Evolutionary conservation across 148 eudicot genomes (phyloP), one percentile per base, ranked within the genome.

Genomic region (Simmondsia chinensis): DNA sequence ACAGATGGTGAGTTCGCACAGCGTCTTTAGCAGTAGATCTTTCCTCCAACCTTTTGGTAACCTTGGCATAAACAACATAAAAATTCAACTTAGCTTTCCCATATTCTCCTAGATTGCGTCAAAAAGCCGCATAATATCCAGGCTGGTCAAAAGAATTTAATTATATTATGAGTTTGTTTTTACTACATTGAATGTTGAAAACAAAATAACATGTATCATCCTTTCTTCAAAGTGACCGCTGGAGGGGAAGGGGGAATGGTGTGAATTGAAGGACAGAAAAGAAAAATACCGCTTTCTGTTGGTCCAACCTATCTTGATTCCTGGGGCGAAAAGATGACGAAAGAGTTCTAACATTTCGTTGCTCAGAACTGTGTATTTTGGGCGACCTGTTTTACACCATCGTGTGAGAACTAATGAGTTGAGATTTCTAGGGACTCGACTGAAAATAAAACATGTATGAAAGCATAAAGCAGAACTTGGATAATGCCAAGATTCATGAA

Each of bases 231-330:
- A 18, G 13, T 0, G 10, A 15, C 4, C 16, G 20, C 14, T 33
- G 5, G 35, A 6, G n/a, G 9, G 32, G 30, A 29, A 29, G 23
- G 1, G 25, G 19, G 7, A 15, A 43, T 43, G 35, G 34, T 14
- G 28, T 10, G 24, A 12, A 15, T 13, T 20, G 28, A 24, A 47
- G 33, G 30, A 20, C 20, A 31, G 26, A 37, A 34, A 33, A 29
- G 36, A 14, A 26, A 51, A 23, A 31, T 63, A 77, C 94, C 70
- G 70, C 80, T 59, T 64, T 77, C 50, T 59, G 69, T 31, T 64
- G 76, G 42, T 61, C 79, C 54, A 63, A 64, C 59, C 60, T 63
- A 31, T 70, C 73, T 50, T 59, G 73, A 65, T 71, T 80, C 59
- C 60, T 74, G 40, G 62, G 48, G 46, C 69, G 64, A 38, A 57